Conservation (phyloP, 1,284 basidiomycete species). For the Thelephora terrestris region DNA sequence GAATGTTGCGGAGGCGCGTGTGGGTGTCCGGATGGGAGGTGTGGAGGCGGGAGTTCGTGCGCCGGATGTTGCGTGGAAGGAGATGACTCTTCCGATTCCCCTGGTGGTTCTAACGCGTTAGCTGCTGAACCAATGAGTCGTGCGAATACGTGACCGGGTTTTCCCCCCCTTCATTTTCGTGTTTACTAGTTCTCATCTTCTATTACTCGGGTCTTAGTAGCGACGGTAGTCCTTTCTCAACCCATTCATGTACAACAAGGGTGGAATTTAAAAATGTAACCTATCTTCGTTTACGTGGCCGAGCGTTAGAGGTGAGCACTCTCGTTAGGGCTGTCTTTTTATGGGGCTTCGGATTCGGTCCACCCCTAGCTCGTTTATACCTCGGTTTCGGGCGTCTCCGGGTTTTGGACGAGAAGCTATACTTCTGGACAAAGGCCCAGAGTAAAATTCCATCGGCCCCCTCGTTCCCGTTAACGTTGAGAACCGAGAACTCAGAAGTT, state of each 20-base stretch:
- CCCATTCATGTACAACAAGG: neutral
- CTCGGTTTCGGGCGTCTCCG: too few species aligned
- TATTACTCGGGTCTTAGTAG: neutral
- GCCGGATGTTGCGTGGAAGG: conserved; percentile 36
- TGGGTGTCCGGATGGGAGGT: conserved; percentile 32
- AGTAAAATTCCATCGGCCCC: too few species aligned
- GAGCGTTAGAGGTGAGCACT: too few species aligned
- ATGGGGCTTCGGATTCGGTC: too few species aligned
- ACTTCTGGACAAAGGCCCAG: too few species aligned
- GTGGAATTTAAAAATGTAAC: too few species aligned
- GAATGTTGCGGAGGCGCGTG: conserved; percentile 51
- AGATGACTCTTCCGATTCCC: neutral
- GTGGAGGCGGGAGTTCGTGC: conserved; percentile 42
- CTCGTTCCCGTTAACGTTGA: too few species aligned
- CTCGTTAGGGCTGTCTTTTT: too few species aligned
- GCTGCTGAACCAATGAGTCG: neutral
- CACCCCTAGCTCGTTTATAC: too few species aligned
- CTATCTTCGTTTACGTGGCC: too few species aligned
- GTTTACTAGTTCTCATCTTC: neutral
- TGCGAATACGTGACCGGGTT: neutral
- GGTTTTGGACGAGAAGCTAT: too few species aligned
- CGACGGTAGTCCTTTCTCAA: neutral
- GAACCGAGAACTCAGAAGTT: too few species aligned
- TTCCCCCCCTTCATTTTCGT: neutral
- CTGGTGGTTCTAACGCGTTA: neutral